A percentile compares a stretch with the other conserved stretches of the same genome.
phyloP scores from a whole-genome alignment of 257 asterid species.

The Gardenia jasminoides region DNA sequence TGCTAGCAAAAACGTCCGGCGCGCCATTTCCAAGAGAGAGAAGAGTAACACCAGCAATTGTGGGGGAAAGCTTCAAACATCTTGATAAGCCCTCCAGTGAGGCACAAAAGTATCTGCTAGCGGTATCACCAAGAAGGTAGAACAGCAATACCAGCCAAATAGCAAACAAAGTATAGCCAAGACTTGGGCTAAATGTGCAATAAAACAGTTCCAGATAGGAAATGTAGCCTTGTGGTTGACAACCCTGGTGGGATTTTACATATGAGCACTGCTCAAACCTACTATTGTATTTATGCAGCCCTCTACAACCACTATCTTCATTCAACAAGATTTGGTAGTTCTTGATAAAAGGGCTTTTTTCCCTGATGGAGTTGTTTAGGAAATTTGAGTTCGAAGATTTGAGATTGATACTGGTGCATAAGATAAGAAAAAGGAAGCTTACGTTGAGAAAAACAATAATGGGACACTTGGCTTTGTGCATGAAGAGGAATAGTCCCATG shows the following conservation, averaged over 20 bases:
- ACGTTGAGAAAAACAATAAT: conserved; percentile 2
- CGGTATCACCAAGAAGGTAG: conserved; percentile 36
- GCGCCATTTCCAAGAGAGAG: conserved; percentile 42
- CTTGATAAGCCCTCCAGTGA: conserved; percentile 30
- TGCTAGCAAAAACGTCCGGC: conserved; percentile 28
- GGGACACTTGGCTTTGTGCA: conserved; percentile 6
- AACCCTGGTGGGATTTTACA: conserved; percentile 27
- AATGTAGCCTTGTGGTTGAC: conserved; percentile 32
- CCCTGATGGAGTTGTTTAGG: not conserved
- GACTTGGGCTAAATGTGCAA: conserved; percentile 28
- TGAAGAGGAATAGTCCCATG: not conserved
- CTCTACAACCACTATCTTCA: conserved; percentile 22
- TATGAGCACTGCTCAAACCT: conserved; percentile 25
- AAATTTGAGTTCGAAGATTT: not conserved
- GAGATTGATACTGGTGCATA: conserved; percentile 5
- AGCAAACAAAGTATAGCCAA: conserved; percentile 17
- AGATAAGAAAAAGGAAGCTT: conserved; percentile 12
- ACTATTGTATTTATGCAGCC: conserved; percentile 4
- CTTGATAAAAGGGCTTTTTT: not conserved
- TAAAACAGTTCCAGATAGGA: conserved; percentile 32
- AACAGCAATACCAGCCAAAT: conserved; percentile 35
- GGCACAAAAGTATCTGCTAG: conserved; percentile 35
- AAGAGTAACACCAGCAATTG: conserved; percentile 35
- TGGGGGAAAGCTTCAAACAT: conserved; percentile 25
- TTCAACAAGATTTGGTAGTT: not conserved